phyloP scores from a whole-genome alignment of 2,329 filamentous ascomycete genomes.

The Botryotinia calthae region DNA sequence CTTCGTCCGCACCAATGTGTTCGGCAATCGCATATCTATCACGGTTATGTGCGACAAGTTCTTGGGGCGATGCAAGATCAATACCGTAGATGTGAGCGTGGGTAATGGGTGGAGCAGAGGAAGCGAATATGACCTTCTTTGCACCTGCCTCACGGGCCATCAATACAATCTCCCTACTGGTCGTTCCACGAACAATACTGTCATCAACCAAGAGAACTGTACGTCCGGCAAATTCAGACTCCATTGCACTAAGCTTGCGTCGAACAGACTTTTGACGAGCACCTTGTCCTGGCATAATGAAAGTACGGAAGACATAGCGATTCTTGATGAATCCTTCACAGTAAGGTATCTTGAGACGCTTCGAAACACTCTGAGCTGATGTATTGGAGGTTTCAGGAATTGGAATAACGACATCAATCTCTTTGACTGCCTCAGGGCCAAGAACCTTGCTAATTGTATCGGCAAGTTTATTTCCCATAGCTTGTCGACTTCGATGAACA shows the following conservation, averaged over 20 bases:
- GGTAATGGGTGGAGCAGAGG: constrained; percentile 77
- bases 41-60: constrained; percentile 69
- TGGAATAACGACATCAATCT: constrained; percentile 82
- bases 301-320: constrained; percentile 82
- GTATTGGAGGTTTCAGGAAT: constrained; percentile 83
- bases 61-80: constrained; percentile 67
- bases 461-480: constrained; percentile 82
- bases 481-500: constrained; percentile 77
- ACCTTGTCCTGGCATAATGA: constrained; percentile 82
- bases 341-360: constrained; percentile 71
- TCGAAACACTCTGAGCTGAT: constrained; percentile 73
- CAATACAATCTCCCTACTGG: constrained; percentile 71
- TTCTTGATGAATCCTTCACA: constrained; percentile 86
- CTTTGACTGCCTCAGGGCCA: constrained; percentile 64
- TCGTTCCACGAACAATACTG: constrained; percentile 84
- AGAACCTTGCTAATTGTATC: constrained; percentile 67
- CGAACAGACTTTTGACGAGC: constrained; percentile 81
- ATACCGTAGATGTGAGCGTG: constrained; percentile 87
- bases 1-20: constrained; percentile 69
- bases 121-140: constrained; percentile 77
- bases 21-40: constrained; percentile 59
- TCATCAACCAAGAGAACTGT: constrained; percentile 86
- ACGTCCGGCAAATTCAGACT: constrained; percentile 76
- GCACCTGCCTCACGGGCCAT: constrained; percentile 87
- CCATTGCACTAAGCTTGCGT: constrained; percentile 84